Conservation (phyloP, 192 early-diverging fungal species). For the Rhizophlyctis rosea region DNA sequence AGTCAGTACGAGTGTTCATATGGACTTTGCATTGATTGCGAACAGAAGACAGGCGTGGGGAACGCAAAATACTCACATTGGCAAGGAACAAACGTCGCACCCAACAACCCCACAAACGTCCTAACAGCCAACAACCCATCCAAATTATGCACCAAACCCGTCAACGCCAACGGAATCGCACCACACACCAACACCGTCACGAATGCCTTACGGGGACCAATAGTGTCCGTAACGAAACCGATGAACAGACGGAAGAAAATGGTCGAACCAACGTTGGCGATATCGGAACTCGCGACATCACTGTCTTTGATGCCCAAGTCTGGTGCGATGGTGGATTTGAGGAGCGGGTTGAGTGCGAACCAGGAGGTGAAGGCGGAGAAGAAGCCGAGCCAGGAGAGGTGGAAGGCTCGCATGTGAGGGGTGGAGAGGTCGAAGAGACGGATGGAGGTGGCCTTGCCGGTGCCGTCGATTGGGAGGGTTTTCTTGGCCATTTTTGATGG, state of each 20-base stretch:
- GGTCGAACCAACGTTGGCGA: constrained; percentile 54
- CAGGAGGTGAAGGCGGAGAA: constrained; percentile 45
- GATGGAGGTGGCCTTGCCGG: constrained; percentile 4
- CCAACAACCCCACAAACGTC: constrained; percentile 61
- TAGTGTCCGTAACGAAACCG: constrained; percentile 33
- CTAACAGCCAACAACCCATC: constrained; percentile 44
- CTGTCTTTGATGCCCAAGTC: constrained; percentile 48
- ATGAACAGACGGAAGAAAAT: constrained; percentile 53
- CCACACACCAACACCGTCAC: constrained; percentile 49
- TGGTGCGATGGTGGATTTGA: constrained; percentile 46
- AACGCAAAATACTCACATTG: constrained; percentile 36
- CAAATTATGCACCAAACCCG: constrained; percentile 42
- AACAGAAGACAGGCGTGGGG: too few species aligned
- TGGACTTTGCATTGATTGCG: neutral
- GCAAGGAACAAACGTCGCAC: constrained; percentile 67
- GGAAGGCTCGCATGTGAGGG: constrained; percentile 37
- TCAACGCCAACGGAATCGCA: constrained; percentile 48
- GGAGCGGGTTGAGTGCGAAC: constrained; percentile 61
- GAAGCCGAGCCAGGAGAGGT: constrained; percentile 38
- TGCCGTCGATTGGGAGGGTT: neutral
- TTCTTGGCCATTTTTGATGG: too few species aligned
- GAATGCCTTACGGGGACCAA: constrained; percentile 43
- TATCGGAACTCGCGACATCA: constrained; percentile 45
- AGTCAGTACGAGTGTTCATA: neutral
- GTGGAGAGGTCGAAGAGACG: constrained; percentile 8